phyloP scores from a whole-genome alignment of 2,329 filamentous ascomycete species.

The Ophioceras dolichostomum region DNA sequence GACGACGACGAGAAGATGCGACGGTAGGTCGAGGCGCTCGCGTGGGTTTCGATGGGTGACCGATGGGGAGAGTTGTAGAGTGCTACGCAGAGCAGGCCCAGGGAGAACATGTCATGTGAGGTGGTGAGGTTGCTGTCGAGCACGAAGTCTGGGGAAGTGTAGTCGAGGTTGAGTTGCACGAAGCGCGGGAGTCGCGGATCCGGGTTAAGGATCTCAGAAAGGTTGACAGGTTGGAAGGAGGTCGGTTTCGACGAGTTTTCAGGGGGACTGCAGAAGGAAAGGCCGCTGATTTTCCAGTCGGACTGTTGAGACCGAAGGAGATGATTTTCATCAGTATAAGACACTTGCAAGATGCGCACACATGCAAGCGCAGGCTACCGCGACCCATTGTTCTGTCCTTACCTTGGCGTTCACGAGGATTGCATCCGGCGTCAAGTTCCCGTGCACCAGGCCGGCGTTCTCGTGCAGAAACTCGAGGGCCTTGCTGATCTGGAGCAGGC shows the following conservation, averaged over 20 bases:
- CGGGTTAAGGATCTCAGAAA: conserved; percentile 74
- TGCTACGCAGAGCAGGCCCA: conserved; percentile 78
- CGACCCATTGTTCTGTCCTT: too few species aligned
- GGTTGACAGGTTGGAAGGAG: conserved; percentile 65
- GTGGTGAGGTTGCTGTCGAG: conserved; percentile 79
- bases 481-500: conserved; percentile 61
- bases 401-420: conserved; percentile 90
- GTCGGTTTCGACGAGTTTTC: conserved; percentile 63
- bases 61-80: conserved; percentile 90
- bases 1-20: conserved; percentile 69
- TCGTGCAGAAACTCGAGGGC: conserved; percentile 14
- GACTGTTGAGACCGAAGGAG: conserved; percentile 55
- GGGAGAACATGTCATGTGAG: conserved; percentile 83
- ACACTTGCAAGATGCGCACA: too few species aligned
- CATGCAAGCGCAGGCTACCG: too few species aligned
- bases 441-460: conserved; percentile 56
- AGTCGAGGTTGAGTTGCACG: conserved; percentile 87
- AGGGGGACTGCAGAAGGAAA: conserved; percentile 76
- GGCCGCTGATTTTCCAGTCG: conserved; percentile 97
- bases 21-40: conserved; percentile 75
- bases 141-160: conserved; percentile 87
- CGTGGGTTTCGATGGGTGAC: conserved; percentile 74
- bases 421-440: conserved; percentile 86
- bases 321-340: too few species aligned
- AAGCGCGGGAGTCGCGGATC: conserved; percentile 70